Conservation (phyloP, 208 protist genomes). For the Crithidia bombi region DNA sequence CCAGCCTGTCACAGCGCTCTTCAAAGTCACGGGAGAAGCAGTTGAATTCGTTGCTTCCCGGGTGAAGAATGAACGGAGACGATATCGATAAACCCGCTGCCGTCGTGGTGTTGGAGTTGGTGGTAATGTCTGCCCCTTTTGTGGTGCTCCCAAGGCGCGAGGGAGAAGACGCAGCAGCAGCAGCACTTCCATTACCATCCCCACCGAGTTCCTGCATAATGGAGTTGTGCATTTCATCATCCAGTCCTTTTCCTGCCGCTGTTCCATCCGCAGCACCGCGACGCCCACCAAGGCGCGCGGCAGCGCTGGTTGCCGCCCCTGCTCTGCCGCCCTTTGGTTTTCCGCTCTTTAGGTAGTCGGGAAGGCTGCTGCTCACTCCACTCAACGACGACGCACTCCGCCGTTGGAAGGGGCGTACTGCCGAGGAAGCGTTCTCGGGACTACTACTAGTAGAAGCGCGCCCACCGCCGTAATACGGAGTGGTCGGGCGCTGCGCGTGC, state of each 20-base stretch:
- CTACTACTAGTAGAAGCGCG: background rate
- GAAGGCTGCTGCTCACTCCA: constrained; percentile 25
- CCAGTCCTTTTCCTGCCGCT: constrained; percentile 5
- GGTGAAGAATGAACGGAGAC: constrained; percentile 44
- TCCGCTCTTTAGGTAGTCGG: constrained; percentile 29
- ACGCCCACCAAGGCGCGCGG: background rate
- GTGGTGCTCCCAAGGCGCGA: background rate
- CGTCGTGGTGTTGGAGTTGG: background rate
- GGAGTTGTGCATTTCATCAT: constrained; percentile 34
- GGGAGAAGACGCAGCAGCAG: background rate
- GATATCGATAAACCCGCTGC: background rate
- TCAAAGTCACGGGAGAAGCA: constrained; percentile 82
- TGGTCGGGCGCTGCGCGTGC: constrained; percentile 56
- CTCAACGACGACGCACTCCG: background rate
- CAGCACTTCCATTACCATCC: background rate
- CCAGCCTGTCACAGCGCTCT: constrained; percentile 70
- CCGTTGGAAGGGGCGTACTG: background rate
- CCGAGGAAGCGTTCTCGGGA: too few relatives aligned
- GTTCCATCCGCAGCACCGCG: background rate
- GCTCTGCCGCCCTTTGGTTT: constrained; percentile 4
- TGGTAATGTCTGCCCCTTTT: background rate
- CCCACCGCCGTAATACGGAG: constrained; percentile 21
- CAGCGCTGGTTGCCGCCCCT: too few relatives aligned
- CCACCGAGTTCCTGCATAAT: constrained; percentile 56
- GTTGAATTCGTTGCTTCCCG: constrained; percentile 72